Base-by-base conservation (phyloP, 2,329 filamentous ascomycete species). In the Scortechinia acanthostroma region DNA sequence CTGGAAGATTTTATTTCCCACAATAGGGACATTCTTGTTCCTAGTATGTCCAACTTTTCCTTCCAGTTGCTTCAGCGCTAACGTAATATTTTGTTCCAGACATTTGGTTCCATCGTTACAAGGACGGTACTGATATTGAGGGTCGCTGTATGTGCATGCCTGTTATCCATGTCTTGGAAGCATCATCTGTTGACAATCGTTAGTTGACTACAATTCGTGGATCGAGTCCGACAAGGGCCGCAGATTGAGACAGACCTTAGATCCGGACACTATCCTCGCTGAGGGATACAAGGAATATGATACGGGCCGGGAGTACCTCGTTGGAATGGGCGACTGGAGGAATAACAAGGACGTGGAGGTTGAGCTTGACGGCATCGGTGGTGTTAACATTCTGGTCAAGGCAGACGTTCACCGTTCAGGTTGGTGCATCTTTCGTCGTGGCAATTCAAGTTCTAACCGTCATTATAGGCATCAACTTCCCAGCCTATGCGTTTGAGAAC, bases 151-250 rank as follows among this genome's bases (percentile, higher is more conserved):
- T 57, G 73, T 65, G 10, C 6, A 10, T 40, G 6, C 17, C 35
- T 28, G 25, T 30, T 30, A 10, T n/a, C 10, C n/a, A 10, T n/a
- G 25, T 30, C n/a, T n/a, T 30, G 25, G n/a, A n/a, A 30, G n/a
- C n/a, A n/a, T 30, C n/a, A 30, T 30, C 25, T 30, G 25, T 30
- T 30, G 10, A n/a, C 25, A 30, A n/a, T n/a, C n/a, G 30, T 13
- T 52, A 82, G 77, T 88, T 59, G 84, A 88, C 59, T 88, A 88
- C 65, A 88, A 88, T 60, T 88, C 83, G 4, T 88, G 84, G 84
- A 73, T 84, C 55, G 84, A 88, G 65, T 84, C 83, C n/a, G 77
- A 83, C 28, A 76, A 82, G 55, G 81, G 74, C 44, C 71, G 77
- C 43, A 77, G 77, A 51, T 69, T 88, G 43, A 70, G 78, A 21